These are phyloP conservation scores for Irpex sp. DNA, from an alignment of 1,284 basidiomycete species.

Conservation along the genomic window DNA sequence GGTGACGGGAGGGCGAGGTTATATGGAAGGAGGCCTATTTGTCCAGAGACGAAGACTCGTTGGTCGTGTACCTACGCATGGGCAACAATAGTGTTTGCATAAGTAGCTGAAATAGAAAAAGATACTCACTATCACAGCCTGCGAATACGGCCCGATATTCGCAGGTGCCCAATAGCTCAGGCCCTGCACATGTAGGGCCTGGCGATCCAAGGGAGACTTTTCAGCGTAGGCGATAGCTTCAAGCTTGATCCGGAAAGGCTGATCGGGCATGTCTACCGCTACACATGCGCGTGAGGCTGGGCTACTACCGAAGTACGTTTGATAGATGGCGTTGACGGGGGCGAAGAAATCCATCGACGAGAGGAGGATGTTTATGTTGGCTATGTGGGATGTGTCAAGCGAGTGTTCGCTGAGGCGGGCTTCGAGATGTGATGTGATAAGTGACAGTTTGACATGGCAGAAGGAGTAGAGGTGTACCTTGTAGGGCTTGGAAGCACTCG, in stretches of 20 bases:
- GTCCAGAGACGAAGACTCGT: slow-evolving; percentile 85
- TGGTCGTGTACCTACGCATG: slow-evolving; percentile 34
- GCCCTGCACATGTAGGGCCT: slow-evolving; percentile 89
- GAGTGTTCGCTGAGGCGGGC: slow-evolving; percentile 41
- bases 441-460: not conserved
- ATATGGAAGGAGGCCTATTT: slow-evolving; percentile 86
- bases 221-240: slow-evolving; percentile 70
- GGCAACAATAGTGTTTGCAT: not conserved
- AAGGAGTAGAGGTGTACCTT: slow-evolving; percentile 36
- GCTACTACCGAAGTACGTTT: slow-evolving; percentile 80
- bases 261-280: slow-evolving; percentile 59
- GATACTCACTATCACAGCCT: slow-evolving; percentile 72
- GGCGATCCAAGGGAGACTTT: slow-evolving; percentile 38
- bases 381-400: slow-evolving; percentile 55
- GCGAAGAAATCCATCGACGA: slow-evolving; percentile 77
- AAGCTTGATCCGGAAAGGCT: slow-evolving; percentile 54
- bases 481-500: slow-evolving; percentile 51
- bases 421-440: slow-evolving; percentile 22
- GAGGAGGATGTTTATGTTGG: slow-evolving; percentile 82
- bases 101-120: not conserved
- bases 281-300: slow-evolving; percentile 94
- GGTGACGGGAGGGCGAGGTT: slow-evolving; percentile 65
- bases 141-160: slow-evolving; percentile 98
- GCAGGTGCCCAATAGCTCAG: slow-evolving; percentile 98
- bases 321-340: slow-evolving; percentile 73